phyloP scores from a whole-genome alignment of 1,284 basidiomycete genomes.

The Phlebopus sp. region DNA sequence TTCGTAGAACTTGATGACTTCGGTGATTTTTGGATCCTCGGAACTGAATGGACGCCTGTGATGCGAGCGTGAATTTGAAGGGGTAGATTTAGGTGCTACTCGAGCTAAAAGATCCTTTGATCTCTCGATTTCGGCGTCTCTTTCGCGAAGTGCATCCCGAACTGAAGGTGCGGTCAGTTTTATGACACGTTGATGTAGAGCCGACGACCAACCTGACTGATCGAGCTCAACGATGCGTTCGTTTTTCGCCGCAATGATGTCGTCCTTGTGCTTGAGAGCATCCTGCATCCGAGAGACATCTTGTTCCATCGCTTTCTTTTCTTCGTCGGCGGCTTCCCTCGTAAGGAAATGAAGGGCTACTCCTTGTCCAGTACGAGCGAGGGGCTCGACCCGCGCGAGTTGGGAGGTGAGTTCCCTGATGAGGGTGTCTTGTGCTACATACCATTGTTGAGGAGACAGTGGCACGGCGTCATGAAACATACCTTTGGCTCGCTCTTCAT shows the following conservation, averaged over 20 bases:
- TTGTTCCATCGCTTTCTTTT: conserved; percentile 51
- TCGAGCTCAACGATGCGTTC: conserved; percentile 44
- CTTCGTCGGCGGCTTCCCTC: conserved; percentile 67
- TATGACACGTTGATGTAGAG: not conserved
- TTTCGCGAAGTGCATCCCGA: conserved; percentile 48
- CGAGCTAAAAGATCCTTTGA: conserved; percentile 46
- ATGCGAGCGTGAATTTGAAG: conserved; percentile 30
- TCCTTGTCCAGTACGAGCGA: conserved; percentile 47
- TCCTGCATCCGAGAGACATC: conserved; percentile 48
- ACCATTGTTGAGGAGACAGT: conserved; percentile 5
- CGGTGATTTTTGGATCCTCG: conserved; percentile 51
- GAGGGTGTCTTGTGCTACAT: conserved; percentile 53
- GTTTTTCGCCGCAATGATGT: conserved; percentile 44
- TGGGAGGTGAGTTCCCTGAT: conserved; percentile 57
- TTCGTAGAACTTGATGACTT: conserved; percentile 57
- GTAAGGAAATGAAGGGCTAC: conserved; percentile 64
- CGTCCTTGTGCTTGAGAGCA: conserved; percentile 43
- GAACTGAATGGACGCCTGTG: conserved; percentile 33
- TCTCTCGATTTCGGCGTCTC: conserved; percentile 61
- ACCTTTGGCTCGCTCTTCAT: conserved; percentile 54
- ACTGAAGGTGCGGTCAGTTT: conserved; percentile 32
- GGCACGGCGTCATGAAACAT: conserved; percentile 14
- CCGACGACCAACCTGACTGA: conserved; percentile 40
- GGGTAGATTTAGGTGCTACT: conserved; percentile 30
- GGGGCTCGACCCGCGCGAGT: conserved; percentile 50